phyloP scores from a whole-genome alignment of 495 filamentous ascomycete genomes.

The Annulohypoxylon nitens region DNA sequence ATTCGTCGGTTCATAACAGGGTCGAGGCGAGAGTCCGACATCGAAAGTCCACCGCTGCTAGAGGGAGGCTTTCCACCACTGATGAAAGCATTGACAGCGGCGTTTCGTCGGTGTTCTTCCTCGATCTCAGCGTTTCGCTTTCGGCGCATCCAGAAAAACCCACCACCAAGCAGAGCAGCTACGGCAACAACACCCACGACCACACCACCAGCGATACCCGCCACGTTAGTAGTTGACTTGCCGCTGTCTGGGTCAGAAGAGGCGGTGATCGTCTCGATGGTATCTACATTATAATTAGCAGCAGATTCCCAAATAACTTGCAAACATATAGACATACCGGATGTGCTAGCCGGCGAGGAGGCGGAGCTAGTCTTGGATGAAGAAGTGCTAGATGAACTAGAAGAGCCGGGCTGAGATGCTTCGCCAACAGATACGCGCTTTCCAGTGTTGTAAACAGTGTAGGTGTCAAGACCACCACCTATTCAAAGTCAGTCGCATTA shows the following conservation, averaged over 20 bases:
- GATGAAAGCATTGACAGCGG: conserved; percentile 75
- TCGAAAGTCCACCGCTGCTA: conserved; percentile 69
- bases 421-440: conserved; percentile 50
- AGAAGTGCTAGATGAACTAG: conserved; percentile 46
- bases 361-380: conserved; percentile 30
- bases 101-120: conserved; percentile 82
- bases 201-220: conserved; percentile 87
- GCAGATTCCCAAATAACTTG: not conserved
- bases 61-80: conserved; percentile 68
- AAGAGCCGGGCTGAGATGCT: conserved; percentile 28
- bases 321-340: conserved; percentile 29
- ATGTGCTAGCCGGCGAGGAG: conserved; percentile 28
- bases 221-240: conserved; percentile 55
- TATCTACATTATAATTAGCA: conserved; percentile 30
- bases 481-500: conserved; percentile 48
- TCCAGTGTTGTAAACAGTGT: conserved; percentile 67
- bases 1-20: conserved; percentile 89
- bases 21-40: conserved; percentile 87
- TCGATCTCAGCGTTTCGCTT: conserved; percentile 79
- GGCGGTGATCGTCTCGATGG: conserved; percentile 45
- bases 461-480: conserved; percentile 67
- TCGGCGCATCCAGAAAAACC: conserved; percentile 81
- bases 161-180: conserved; percentile 72
- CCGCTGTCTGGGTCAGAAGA: conserved; percentile 64
- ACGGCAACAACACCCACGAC: conserved; percentile 86